phyloP scores from a whole-genome alignment of 345 rosid species.

The Arabidopsis thaliana region TAIR10.1 NC_003074.8:5753501-5754000 shows the following conservation, averaged over 20 bases:
- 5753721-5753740: background rate
- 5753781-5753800: background rate
- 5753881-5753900: no score
- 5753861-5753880: no score
- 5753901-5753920: background rate
- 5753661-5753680: background rate
- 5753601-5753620: conserved; percentile 52
- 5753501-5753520: conserved; percentile 16
- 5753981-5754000: conserved; percentile 45
- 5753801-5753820: background rate
- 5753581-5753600: conserved; percentile 67
- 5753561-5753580: conserved; percentile 69
- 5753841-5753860: no score
- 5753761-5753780: no score
- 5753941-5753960: conserved; percentile 21
- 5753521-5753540: conserved; percentile 19
- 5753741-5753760: background rate
- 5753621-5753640: conserved; percentile 40
- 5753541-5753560: conserved; percentile 38
- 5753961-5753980: conserved; percentile 45
- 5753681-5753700: background rate
- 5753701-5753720: background rate
- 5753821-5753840: background rate
- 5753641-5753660: conserved; percentile 37
- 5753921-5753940: conserved; percentile 38